Evolutionary conservation across 129 eudicot genomes (phyloP), one percentile per base, ranked within the genome.

Genomic region (Heracleum sosnowskyi): DNA sequence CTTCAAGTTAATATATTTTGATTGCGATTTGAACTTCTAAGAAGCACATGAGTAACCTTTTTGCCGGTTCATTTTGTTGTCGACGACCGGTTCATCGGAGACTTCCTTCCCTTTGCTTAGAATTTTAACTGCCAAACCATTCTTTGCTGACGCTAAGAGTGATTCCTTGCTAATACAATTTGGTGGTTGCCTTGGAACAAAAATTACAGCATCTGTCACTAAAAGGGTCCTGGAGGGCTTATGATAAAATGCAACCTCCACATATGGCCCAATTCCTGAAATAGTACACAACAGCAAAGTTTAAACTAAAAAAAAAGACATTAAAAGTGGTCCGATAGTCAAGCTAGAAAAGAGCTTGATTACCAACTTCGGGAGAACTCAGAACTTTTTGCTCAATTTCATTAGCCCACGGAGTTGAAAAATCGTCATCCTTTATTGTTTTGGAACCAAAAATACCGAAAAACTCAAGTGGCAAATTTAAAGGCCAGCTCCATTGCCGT

Each of bases 401-500:
- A 73, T 79, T 85, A 69, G 87, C 92, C 99, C 99, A 92, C 18
- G 99, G 99, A 33, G 97, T 85, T 40, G 93, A 89, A 62, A 80
- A 79, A 80, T 96, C 99, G 60, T 87, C 90, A 72, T 96, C 87
- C 76, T 75, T 82, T 81, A 96, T 82, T 16, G 93, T 96, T 83
- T 90, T 96, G 70, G 99, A 83, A 55, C 97, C 89, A 72, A 96
- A 96, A 51, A 96, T 96, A 31, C 99, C 99, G 39, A 96, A 96
- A 84, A 96, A 92, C 78, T 92, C 97, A 17, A 90, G 97, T 5
- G 97, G 99, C 78, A 96, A 86, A 80, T 96, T 96, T 53, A 96
- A 83, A 81, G 99, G 99, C 97, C 99, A 96, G 76, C 97, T 96
- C 99, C 99, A 96, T 79, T 92, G 99, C 82, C 99, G 84, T 73